Base-by-base conservation (phyloP, 1,139 yeast genomes). In the Taphrina populina region DNA sequence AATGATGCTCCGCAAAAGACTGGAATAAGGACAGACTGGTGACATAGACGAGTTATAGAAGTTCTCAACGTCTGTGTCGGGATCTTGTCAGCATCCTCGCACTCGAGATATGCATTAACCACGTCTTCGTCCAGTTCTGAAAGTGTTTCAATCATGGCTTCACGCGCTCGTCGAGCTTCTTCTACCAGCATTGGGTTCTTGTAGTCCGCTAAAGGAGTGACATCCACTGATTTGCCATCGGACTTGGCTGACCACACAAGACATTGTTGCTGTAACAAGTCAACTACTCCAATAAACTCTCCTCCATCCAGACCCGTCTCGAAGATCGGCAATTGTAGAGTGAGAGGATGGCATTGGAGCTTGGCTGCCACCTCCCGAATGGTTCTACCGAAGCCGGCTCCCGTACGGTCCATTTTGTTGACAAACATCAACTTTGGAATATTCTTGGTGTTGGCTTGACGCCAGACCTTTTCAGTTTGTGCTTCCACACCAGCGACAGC, bases 401-500 rank as follows among this genome's bases (percentile, higher is more conserved):
- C 98, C 15, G 82, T 84, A 58, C 97, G 77, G 70, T 92, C 99
- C 98, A 92, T 90, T 68, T 92, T 92, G 69, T 92, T 92, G 35
- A 92, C 79, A 66, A 82, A 94, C 6, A 88, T 82, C 13, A 92
- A 72, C 56, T 80, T 78, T 0, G 98, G 97, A 54, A 86, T 79
- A 60, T 86, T 73, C 24, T 76, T 78, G 17, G 39, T 27, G 36
- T 73, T 73, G 1, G 96, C 92, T 68, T 90, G 96, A 63, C 78
- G 80, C 97, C 97, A 92, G 1, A 92, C 97, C 66, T 88, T 90
- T 67, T 90, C 96, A 0, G 98, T 92, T 67, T 94, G 97, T 0
- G 98, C 95, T 66, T 92, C 98, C 0, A 92, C 98, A 11, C 98
- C 99, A 1, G 96, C 97, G 2, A 92, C 97, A 0, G 87, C 95